Base-by-base conservation (phyloP, 1,284 basidiomycete species). In the Violaceomyces palustris region DNA sequence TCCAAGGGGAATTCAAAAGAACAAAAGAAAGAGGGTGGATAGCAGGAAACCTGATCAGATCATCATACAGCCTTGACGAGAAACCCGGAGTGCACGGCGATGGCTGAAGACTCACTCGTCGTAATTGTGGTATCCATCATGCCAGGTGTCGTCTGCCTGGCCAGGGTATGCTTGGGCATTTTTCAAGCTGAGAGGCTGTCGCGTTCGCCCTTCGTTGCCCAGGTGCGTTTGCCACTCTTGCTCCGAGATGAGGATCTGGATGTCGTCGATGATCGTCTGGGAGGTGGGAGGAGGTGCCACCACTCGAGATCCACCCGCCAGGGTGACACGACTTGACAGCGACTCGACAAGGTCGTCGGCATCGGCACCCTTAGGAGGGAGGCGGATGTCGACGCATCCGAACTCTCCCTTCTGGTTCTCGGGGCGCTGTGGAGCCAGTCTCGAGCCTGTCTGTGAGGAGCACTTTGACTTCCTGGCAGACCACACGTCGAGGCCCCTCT, bases 301-400 rank as follows among this genome's bases (percentile, higher is more conserved):
- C 14, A 5, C 29, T 30, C 6, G 29, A 12, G 12, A 30, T 14
- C 6, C n/a, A n/a, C n/a, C n/a, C n/a, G n/a, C n/a, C n/a, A n/a
- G n/a, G n/a, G n/a, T n/a, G n/a, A n/a, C n/a, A n/a, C n/a, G n/a
- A n/a, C n/a, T n/a, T n/a, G n/a, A n/a, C 6, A 12, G 12, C 6
- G 12, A 30, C 12, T 30, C 5, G 14, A 12, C 18, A 12, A 30
- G 26, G 9, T 8, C 26, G 26, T 28, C n/a, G 29, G 6, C 29
- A 30, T 14, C 12, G 29, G 29, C 6, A 30, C 14, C 29, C 14
- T 6, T 5, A 17, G n/a, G n/a, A n/a, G 39, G 50, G 6, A 58
- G 18, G 0, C 46, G 35, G 9, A 58, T 17, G 35, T 58, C 55
- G 5, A 58, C 38, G 19, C 55, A 58, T 36, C 54, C 54, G 27